phyloP scores from a whole-genome alignment of 1,284 basidiomycete genomes.

The Cryptococcus sp. region DNA sequence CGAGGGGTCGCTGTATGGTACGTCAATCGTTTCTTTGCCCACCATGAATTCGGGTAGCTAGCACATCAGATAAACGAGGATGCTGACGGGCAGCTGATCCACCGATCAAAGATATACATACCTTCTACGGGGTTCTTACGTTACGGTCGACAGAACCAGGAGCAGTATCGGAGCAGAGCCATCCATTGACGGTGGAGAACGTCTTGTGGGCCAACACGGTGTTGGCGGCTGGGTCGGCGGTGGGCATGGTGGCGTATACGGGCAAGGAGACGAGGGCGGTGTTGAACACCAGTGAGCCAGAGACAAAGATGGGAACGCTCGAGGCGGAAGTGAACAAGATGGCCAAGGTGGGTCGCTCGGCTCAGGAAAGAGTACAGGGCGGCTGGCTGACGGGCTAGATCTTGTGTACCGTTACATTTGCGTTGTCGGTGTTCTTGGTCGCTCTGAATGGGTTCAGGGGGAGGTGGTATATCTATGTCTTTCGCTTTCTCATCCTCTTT shows the following conservation, averaged over 20 bases:
- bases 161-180: slow-evolving; percentile 57
- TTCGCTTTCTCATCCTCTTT: slow-evolving; percentile 95
- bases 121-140: slow-evolving; percentile 89
- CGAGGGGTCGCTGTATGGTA: slow-evolving; percentile 79
- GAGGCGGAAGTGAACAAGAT: slow-evolving; percentile 94
- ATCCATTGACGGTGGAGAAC: slow-evolving; percentile 86
- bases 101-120: slow-evolving; percentile 94
- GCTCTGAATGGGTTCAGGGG: slow-evolving; percentile 95
- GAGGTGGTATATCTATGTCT: slow-evolving; percentile 91
- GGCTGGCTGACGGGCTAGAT: slow-evolving; percentile 55
- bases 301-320: slow-evolving; percentile 86
- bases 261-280: slow-evolving; percentile 92
- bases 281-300: slow-evolving; percentile 98
- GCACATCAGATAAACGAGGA: neutral
- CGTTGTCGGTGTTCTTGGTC: slow-evolving; percentile 82
- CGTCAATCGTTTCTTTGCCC: slow-evolving; percentile 21
- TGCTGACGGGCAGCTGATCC: slow-evolving; percentile 64
- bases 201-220: slow-evolving; percentile 97
- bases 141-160: slow-evolving; percentile 53
- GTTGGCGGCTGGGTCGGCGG: slow-evolving; percentile 85
- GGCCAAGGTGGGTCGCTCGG: slow-evolving; percentile 71
- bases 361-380: neutral
- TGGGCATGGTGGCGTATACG: slow-evolving; percentile 91
- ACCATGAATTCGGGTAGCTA: neutral
- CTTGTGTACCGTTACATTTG: slow-evolving; percentile 88